Evolutionary conservation across 106 monocot genomes (phyloP), one percentile per base, ranked within the genome.

Genomic region (Chionographis japonica): DNA sequence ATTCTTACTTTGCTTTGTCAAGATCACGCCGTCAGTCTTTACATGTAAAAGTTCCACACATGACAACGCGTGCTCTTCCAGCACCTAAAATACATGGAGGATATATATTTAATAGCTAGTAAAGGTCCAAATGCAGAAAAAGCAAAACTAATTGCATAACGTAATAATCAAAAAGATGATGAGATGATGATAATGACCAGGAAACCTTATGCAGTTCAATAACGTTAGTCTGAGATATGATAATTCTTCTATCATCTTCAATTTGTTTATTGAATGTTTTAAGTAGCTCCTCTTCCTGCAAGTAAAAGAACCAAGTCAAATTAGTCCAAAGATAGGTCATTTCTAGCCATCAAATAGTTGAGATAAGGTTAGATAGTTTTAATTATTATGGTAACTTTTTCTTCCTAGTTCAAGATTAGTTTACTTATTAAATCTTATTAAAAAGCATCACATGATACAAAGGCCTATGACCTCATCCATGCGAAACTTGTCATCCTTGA

Each of bases 221-320:
- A 77, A 98, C 68, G 69, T 92, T 98, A 68, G 71, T 84, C 63
- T 91, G 91, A 66, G 88, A 84, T 66, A 83, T 83, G 56, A 90
- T 81, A 57, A 98, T 90, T 75, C 56, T 92, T 63, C 76, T 89
- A 72, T 98, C 97, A 36, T 92, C 90, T 78, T 92, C 92, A 49
- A 98, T 83, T 59, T 92, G 89, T 54, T 90, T 98, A 65, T 79
- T 76, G 72, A 98, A 98, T 72, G 50, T 78, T 61, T 67, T 72
- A 13, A 84, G 73, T 53, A 76, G 66, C 64, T 83, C 92, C 60
- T 90, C 97, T 75, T 92, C 97, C 97, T 97, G 89, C 42, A 85
- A 72, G 50, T 46, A 54, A 56, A 65, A 50, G 37, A 46, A 51
- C 40, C 7, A 40, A 71, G 6, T 2, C 35, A 51, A 18, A 40